Evolutionary conservation across 208 protist genomes (phyloP), one percentile per base, ranked within the genome.

Genomic region (Balamuthia mandrillaris): DNA sequence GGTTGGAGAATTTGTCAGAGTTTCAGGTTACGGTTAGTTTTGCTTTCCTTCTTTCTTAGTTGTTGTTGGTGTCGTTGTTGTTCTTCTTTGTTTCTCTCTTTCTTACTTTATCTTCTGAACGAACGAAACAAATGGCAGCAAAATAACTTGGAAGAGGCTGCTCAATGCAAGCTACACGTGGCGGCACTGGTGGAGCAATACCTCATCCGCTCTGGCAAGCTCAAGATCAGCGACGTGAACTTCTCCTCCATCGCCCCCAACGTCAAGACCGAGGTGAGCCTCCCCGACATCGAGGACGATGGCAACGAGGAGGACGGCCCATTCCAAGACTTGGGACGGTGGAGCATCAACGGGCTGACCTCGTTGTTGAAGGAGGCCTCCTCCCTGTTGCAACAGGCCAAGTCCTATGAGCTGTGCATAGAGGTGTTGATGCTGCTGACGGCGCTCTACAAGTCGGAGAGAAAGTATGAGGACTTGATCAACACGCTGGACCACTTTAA

Each of bases 1-100:
- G 88, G 89, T 41, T 91, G 27, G 52, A 88, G 37, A 86, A 47
- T 56, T 83, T 91, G 24, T 81, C 58, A 4, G 47, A 35, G 6
- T 91, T 90, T 39, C 56, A 89, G 21, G 37, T 72, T 39, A 72
- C 39, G 37, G 56, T 63, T 39, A 60, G 10, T 16, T 27, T 7
- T 27, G 6, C 52, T 7, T 24, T 56, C n/a, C n/a, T n/a, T n/a
- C n/a, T n/a, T n/a, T n/a, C n/a, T n/a, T n/a, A n/a, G n/a, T n/a
- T n/a, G n/a, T n/a, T n/a, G n/a, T n/a, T n/a, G n/a, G n/a, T n/a
- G n/a, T 60, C 6, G 18, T 21, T n/a, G 3, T 9, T 0, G 12
- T 1, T 60, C 10, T 10, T n/a, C 52, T 29, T 63, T 16, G 10
- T 31, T 63, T 16, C 37, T 33, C 14, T 29, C 56, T 31, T 33